Base-by-base conservation (phyloP, 2,329 filamentous ascomycete genomes). In the Fusarium sp. region DNA sequence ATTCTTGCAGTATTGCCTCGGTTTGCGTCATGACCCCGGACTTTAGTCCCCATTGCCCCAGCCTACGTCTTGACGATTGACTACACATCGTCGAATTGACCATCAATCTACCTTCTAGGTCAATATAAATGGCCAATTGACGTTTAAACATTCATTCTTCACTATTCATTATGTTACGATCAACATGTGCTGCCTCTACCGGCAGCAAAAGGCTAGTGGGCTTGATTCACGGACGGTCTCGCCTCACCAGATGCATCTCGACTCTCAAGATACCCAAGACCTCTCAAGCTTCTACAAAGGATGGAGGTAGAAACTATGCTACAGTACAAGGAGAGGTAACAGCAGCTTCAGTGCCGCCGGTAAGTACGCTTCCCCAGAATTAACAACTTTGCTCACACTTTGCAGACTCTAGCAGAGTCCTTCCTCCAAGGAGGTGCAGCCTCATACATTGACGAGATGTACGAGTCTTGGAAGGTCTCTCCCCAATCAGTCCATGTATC, bases 391-490 rank as follows among this genome's bases (percentile, higher is more conserved):
- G 41, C 18, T 51, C 27, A 28, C 18, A 16, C 48, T 15, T 0
- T 51, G 11, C 13, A 51, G 48, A 39, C 48, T 11, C 48, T 37
- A 4, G 9, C 48, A 4, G 68, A 71, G 27, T 67, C 68, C 3
- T 99, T 98, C 87, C 89, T 98, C 64, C 93, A 94, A 70, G 96
- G 96, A 71, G 97, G 93, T 85, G 95, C 95, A 59, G 95, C 96
- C 83, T 97, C 97, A 85, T 99, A 99, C 84, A 94, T 98, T 80
- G 95, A 99, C 82, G 96, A 97, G 86, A 98, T 99, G 96, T 98
- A 98, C 84, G 86, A 97, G 84, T 91, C 95, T 79, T 99, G 96
- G 95, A 97, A 95, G 83, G 86, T 92, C 65, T 94, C 98, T 75
- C 94, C 96, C 51, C 88, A 90, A 74, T 97, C 94, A 78, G 95